Evolutionary conservation across 1,284 basidiomycete genomes (phyloP), one percentile per base, ranked within the genome.

Genomic region (Phylloboletellus chloephorus): DNA sequence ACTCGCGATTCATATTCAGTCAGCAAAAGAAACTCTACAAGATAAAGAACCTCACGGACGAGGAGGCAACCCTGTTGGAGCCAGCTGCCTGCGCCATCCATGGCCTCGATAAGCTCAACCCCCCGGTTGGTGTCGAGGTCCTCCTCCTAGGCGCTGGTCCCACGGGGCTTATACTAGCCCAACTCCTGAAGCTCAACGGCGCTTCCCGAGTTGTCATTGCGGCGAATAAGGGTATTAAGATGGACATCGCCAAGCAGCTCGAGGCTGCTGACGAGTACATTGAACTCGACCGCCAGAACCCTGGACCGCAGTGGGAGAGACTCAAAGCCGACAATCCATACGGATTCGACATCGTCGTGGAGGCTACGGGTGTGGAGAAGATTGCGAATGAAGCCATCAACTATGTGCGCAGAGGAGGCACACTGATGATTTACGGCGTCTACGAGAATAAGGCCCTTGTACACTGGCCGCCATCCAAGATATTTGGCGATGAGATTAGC

Each of bases 41-140:
- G 65, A 84, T 92, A 58, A 64, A 82, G 55, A 91, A 91, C 64
- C 72, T 92, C 31, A 74, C 79, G n/a, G 88, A 92, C 54, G 83
- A 88, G 63, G 87, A 92, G 54, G 83, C 89, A 0, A 90, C 87
- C 4, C 74, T 93, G n/a, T 68, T 92, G 40, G 89, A 93, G 61
- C 89, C 89, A 13, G 84, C 88, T 4, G 81, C 88, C 11, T 93
- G 89, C 59, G 89, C 89, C 12, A 76, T 93, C 40, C 90, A 93
- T 64, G 89, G 89, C 10, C 74, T 90, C 46, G 90, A 92, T 68
- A 88, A 87, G 59, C 74, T 93, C 39, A 74, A 72, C 46, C 78
- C 85, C 20, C 74, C 81, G 12, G 82, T 89, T 47, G 89, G 89
- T 25, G 68, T 81, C 32, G 84, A 88, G 43, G 86, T 80, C 11